Evolutionary conservation across 2,329 filamentous ascomycete genomes (phyloP), one percentile per base, ranked within the genome.

Genomic region (Beauveria varroae): DNA sequence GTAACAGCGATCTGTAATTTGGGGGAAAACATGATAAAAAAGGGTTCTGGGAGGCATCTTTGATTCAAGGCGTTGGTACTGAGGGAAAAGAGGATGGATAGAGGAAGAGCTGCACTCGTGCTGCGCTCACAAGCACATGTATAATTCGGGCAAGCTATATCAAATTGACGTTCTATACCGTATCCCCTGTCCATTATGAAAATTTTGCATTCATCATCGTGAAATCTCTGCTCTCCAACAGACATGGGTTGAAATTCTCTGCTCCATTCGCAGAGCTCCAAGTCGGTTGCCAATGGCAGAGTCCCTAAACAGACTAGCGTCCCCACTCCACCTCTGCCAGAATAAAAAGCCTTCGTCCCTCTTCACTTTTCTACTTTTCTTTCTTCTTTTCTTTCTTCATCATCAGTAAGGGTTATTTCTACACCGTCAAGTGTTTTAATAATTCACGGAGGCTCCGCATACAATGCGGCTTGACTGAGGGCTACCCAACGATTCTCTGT

Each of bases 361-460:
- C 20, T 22, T 43, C 43, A 54, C 47, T 62, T 63, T 63, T 64
- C 34, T 49, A 6, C 10, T 63, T 56, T 66, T 67, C 65, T 63
- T 60, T 46, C 30, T 68, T 68, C 67, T 65, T 68, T 73, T 73
- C 66, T 66, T 70, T 72, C 72, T 70, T 71, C 72, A 73, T 75
- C 75, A 78, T 78, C 74, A 76, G 72, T 76, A 71, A 70, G 75
- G 73, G 71, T 75, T 74, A 73, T 72, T 71, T 74, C 74, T 78
- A 75, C 78, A 81, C 75, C 78, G 78, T 76, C 78, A 81, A 72
- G 75, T 81, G 78, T 77, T 76, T 75, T 72, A 71, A 73, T 73
- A 73, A 74, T 73, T 72, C 66, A 73, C 70, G 78, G 76, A 72
- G 79, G 79, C 79, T 81, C 78, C 79, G 77, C 79, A 57, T 70